phyloP scores from a whole-genome alignment of 352 stramenopile species.

The Salisapilia sapeloensis region DNA sequence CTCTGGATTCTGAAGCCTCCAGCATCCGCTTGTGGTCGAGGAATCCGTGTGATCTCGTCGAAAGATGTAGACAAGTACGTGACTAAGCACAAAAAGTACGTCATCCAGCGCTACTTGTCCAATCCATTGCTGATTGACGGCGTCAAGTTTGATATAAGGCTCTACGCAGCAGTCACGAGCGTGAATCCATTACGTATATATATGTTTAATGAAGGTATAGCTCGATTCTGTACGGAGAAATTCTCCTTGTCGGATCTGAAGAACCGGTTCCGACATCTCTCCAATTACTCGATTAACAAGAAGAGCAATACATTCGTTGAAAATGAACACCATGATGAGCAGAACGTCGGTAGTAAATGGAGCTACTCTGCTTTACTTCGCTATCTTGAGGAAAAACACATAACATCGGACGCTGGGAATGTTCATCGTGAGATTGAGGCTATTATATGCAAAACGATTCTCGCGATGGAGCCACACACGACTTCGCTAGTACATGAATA shows the following conservation, averaged over 20 bases:
- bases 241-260: slow-evolving; percentile 51
- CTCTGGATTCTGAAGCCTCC: slow-evolving; percentile 84
- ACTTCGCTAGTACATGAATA: slow-evolving; percentile 40
- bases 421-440: slow-evolving; percentile 22
- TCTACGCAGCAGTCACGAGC: slow-evolving; percentile 83
- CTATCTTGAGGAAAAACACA: slow-evolving; percentile 11
- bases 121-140: slow-evolving; percentile 61
- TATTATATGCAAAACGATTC: slow-evolving; percentile 53
- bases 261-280: slow-evolving; percentile 50
- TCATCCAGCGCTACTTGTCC: slow-evolving; percentile 70
- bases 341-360: slow-evolving; percentile 49
- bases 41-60: slow-evolving; percentile 59
- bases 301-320: slow-evolving; percentile 37
- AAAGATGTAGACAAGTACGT: slow-evolving; percentile 15
- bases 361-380: slow-evolving; percentile 33
- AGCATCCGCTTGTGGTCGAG: slow-evolving; percentile 69
- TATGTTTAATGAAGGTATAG: slow-evolving; percentile 72
- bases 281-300: slow-evolving; percentile 74
- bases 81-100: slow-evolving; percentile 12
- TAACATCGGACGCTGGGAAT: slow-evolving; percentile 13
- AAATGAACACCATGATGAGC: slow-evolving; percentile 17
- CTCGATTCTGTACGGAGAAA: slow-evolving; percentile 62
- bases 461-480: slow-evolving; percentile 44
- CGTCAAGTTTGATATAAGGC: slow-evolving; percentile 83
- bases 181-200: slow-evolving; percentile 77